phyloP scores from a whole-genome alignment of 2,329 filamentous ascomycete species.

The Colletotrichum endophyticum region DNA sequence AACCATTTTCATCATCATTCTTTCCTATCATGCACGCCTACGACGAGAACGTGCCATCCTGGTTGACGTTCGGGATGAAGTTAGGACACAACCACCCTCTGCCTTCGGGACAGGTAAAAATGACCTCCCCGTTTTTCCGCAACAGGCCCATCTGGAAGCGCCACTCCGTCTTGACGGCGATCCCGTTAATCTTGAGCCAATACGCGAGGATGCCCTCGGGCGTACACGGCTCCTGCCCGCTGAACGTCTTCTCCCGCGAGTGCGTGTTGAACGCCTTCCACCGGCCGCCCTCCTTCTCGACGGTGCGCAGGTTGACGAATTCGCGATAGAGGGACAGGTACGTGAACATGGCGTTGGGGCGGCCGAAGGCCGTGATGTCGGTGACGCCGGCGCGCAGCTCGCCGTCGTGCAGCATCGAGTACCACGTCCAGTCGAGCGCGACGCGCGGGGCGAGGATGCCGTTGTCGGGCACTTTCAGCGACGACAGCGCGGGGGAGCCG shows the following conservation, averaged over 20 bases:
- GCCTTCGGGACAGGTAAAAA: slow-evolving; percentile 22
- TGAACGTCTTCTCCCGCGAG: slow-evolving; percentile 3
- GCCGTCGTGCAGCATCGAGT: slow-evolving; percentile 24
- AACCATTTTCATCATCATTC: not conserved
- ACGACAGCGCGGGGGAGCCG: slow-evolving; percentile 11
- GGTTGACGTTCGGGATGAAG: slow-evolving; percentile 15
- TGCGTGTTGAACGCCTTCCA: slow-evolving; percentile 23
- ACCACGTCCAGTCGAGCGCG: slow-evolving; percentile 25
- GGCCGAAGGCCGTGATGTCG: slow-evolving; percentile 24
- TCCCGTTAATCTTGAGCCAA: slow-evolving; percentile 22
- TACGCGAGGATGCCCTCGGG: slow-evolving; percentile 22
- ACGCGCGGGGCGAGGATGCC: slow-evolving; percentile 23
- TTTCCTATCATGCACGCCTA: not conserved
- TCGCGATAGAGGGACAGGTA: slow-evolving; percentile 21
- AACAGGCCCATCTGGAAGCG: slow-evolving; percentile 23
- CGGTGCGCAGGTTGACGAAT: slow-evolving; percentile 14
- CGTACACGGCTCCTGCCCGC: slow-evolving; percentile 20
- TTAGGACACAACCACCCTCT: slow-evolving; percentile 17
- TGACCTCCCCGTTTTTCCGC: slow-evolving; percentile 15
- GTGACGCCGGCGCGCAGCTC: slow-evolving; percentile 23
- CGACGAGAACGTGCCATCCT: slow-evolving; percentile 15
- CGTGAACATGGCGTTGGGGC: slow-evolving; percentile 22
- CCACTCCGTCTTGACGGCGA: slow-evolving; percentile 25
- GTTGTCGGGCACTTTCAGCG: slow-evolving; percentile 6
- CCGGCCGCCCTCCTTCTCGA: slow-evolving; percentile 17